A percentile compares a stretch with the other conserved stretches of the same genome.
phyloP scores from a whole-genome alignment of 106 monocot genomes.

The Phalaenopsis aphrodite region DNA sequence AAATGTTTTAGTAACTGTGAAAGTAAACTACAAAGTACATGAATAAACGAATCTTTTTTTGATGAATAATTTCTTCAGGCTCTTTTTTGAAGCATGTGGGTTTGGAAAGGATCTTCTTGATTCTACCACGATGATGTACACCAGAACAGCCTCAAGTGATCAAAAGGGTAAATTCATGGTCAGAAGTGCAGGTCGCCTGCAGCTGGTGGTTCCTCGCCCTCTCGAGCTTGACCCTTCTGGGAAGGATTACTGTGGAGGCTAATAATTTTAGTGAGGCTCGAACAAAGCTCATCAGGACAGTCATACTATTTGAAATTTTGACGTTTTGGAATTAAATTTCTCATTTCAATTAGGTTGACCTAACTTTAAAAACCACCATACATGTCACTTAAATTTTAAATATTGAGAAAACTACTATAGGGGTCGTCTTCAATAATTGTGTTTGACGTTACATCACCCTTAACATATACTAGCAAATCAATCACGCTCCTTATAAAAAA shows the following conservation, averaged over 20 bases:
- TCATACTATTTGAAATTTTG: background rate
- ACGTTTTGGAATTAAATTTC: background rate
- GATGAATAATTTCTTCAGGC: constrained; percentile 26
- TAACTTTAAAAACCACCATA: background rate
- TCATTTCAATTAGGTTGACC: background rate
- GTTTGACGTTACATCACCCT: background rate
- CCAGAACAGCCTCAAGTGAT: constrained; percentile 12
- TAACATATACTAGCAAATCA: background rate
- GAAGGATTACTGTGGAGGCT: background rate
- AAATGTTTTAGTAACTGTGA: background rate
- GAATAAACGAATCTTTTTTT: background rate
- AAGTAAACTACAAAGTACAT: background rate
- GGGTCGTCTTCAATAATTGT: background rate
- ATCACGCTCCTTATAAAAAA: background rate
- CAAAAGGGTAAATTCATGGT: constrained; percentile 19
- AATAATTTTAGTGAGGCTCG: background rate
- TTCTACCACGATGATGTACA: constrained; percentile 96
- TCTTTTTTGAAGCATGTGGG: constrained; percentile 81
- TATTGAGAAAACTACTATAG: background rate
- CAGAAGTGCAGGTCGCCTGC: constrained; percentile 24
- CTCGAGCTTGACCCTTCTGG: background rate
- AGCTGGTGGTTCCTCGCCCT: constrained; percentile 1
- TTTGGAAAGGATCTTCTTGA: constrained; percentile 82
- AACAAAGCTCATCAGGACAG: background rate
- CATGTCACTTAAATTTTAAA: background rate